phyloP scores from a whole-genome alignment of 164 flowering plant species.

The Sextonia rubra region DNA sequence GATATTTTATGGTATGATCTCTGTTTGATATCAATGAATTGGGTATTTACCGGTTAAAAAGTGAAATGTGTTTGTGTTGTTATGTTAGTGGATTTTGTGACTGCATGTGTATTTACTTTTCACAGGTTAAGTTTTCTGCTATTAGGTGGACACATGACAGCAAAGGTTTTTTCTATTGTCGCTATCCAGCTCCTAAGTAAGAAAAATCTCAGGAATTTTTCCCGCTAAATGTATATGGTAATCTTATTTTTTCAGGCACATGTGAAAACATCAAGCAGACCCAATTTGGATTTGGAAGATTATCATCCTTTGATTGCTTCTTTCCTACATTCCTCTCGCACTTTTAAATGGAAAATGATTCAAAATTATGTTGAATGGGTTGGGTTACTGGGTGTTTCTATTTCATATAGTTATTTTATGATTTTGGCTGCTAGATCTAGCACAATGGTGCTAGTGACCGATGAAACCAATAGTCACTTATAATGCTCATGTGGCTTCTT shows the following conservation, averaged over 20 bases:
- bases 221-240: neutral
- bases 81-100: neutral
- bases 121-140: conserved; percentile 82
- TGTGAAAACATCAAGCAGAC: too few relatives aligned
- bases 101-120: conserved; percentile 5
- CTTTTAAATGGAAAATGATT: too few relatives aligned
- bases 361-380: too few relatives aligned
- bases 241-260: neutral
- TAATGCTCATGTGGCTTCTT: too few relatives aligned
- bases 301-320: too few relatives aligned
- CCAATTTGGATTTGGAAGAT: too few relatives aligned
- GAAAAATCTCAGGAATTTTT: conserved; percentile 15
- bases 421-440: too few relatives aligned
- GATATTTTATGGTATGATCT: neutral
- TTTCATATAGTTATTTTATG: too few relatives aligned
- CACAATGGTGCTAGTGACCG: too few relatives aligned
- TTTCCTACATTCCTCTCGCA: too few relatives aligned
- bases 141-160: conserved; percentile 88
- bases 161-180: conserved; percentile 93
- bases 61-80: neutral
- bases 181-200: conserved; percentile 89
- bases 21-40: neutral
- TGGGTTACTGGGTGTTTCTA: too few relatives aligned
- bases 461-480: too few relatives aligned
- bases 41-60: neutral